These are phyloP conservation scores for Ophiostoma pallidulum DNA, from an alignment of 2,329 filamentous ascomycete species.

Conservation along the genomic window DNA sequence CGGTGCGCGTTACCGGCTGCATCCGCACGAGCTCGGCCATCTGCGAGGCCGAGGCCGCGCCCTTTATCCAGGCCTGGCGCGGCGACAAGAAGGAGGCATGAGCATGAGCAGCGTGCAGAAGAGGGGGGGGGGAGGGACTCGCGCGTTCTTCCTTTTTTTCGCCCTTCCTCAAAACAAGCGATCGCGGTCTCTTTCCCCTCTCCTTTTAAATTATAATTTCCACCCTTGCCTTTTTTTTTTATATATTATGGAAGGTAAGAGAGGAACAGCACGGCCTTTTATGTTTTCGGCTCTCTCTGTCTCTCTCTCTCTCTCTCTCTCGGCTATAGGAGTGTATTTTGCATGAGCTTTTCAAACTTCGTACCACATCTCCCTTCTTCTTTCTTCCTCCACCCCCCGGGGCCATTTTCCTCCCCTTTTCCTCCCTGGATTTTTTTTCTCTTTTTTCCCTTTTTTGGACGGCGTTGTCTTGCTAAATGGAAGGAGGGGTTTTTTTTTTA, in stretches of 20 bases:
- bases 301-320: neutral
- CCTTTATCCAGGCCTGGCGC: constrained; percentile 39
- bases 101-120: neutral
- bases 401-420: neutral
- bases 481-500: neutral
- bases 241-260: too few relatives aligned
- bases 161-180: too few relatives aligned
- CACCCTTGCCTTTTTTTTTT: too few relatives aligned
- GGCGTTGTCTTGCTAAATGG: too few relatives aligned
- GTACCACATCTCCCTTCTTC: too few relatives aligned
- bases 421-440: neutral
- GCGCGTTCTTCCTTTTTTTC: neutral
- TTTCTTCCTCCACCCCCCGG: too few relatives aligned
- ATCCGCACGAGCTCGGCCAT: constrained; percentile 44
- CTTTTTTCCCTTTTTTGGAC: neutral
- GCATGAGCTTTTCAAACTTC: too few relatives aligned
- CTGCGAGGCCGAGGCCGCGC: constrained; percentile 63
- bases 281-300: neutral
- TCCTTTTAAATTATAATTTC: too few relatives aligned
- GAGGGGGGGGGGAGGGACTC: neutral
- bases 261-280: neutral
- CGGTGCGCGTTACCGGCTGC: constrained; percentile 71
- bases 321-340: neutral
- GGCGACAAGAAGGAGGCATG: constrained; percentile 18
- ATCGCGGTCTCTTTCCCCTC: too few relatives aligned